phyloP scores from a whole-genome alignment of 371 early-diverging fungal genomes.

The Mucor piriformis region DNA sequence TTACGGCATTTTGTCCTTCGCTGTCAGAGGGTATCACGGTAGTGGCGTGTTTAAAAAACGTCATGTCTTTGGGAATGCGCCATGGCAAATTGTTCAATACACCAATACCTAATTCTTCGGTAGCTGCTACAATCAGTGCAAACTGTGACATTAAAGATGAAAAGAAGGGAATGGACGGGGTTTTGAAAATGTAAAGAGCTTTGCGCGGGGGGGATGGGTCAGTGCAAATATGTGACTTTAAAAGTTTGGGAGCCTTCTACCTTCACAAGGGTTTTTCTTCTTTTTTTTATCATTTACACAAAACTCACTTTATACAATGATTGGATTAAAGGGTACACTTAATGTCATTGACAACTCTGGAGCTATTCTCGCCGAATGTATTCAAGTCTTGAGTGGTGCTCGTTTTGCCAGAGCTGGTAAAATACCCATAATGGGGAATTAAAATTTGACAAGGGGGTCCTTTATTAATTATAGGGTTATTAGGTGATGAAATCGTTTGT shows the following conservation, averaged over 20 bases:
- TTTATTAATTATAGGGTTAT: neutral
- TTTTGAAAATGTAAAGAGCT: too few species aligned
- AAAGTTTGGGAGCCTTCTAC: neutral
- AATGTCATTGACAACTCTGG: conserved; percentile 97
- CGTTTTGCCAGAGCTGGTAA: conserved; percentile 75
- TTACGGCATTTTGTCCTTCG: conserved; percentile 68
- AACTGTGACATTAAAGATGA: conserved; percentile 33
- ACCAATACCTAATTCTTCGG: conserved; percentile 82
- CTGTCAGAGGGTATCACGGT: conserved; percentile 38
- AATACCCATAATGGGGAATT: neutral
- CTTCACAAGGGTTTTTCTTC: neutral
- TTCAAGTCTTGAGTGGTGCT: conserved; percentile 89
- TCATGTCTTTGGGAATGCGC: conserved; percentile 85
- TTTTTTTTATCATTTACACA: neutral
- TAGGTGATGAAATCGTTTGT: conserved; percentile 96
- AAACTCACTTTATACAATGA: conserved; percentile 51
- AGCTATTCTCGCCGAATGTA: conserved; percentile 93
- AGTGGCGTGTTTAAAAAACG: conserved; percentile 79
- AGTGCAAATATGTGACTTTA: too few species aligned
- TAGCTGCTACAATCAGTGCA: conserved; percentile 78
- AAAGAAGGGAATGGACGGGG: neutral
- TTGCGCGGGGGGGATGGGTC: too few species aligned
- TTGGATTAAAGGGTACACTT: conserved; percentile 80
- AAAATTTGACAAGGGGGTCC: conserved; percentile 1
- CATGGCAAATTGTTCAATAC: conserved; percentile 74